Percentiles rank a stretch among this genome's conserved stretches.
Evolutionary conservation across 495 filamentous ascomycete genomes (phyloP).

Genomic region (Hypoxylon fragiforme): DNA sequence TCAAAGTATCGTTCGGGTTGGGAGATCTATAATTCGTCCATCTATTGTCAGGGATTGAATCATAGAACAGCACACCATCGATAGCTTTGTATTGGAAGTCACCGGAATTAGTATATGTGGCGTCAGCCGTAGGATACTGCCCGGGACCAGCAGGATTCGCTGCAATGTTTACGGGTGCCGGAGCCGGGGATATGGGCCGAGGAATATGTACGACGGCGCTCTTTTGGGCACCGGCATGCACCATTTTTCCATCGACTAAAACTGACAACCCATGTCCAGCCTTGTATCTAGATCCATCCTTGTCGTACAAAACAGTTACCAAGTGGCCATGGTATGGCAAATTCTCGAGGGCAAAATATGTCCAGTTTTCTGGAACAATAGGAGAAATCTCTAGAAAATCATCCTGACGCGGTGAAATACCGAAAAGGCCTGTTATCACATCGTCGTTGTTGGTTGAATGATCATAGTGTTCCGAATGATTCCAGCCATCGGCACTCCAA

Average conservation of each 20-base stretch:
- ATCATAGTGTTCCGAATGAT: constrained; percentile 52
- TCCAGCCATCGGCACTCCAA: constrained; percentile 46
- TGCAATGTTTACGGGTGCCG: constrained; percentile 46
- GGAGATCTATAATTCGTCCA: constrained; percentile 50
- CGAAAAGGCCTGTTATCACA: constrained; percentile 51
- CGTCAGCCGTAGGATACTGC: constrained; percentile 41
- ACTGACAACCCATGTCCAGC: constrained; percentile 40
- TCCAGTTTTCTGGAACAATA: constrained; percentile 47
- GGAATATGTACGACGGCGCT: constrained; percentile 26
- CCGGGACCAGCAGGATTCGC: constrained; percentile 47
- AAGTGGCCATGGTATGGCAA: constrained; percentile 49
- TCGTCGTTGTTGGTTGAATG: constrained; percentile 53
- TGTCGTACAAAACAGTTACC: constrained; percentile 47
- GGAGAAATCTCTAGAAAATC: constrained; percentile 45
- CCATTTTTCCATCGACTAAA: constrained; percentile 41
- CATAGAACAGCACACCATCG: constrained; percentile 51
- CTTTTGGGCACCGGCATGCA: constrained; percentile 29
- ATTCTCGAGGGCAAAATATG: constrained; percentile 51
- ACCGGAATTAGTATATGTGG: constrained; percentile 39
- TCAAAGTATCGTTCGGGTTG: constrained; percentile 42
- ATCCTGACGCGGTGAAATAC: constrained; percentile 43
- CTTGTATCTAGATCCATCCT: constrained; percentile 43
- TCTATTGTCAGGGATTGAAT: constrained; percentile 47
- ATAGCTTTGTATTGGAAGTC: constrained; percentile 48
- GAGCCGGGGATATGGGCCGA: constrained; percentile 12